phyloP scores from a whole-genome alignment of 495 filamentous ascomycete species.

The Aspergillus haitiensis region DNA sequence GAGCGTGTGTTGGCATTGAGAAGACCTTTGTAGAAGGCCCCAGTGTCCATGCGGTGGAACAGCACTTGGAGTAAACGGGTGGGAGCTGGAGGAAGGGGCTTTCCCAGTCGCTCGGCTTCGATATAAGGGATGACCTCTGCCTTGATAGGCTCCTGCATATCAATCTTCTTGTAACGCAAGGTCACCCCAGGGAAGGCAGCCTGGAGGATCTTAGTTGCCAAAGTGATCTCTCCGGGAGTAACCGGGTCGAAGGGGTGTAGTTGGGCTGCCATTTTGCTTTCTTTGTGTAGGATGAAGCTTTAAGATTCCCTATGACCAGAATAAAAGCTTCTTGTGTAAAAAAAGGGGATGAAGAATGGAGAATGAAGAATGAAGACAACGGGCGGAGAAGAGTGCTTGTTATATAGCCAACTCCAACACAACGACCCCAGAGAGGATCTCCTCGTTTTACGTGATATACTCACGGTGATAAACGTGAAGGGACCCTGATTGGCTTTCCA shows the following conservation, averaged over 20 bases:
- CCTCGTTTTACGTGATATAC: slow-evolving; percentile 4
- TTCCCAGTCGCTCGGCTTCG: slow-evolving; percentile 39
- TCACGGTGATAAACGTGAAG: background rate
- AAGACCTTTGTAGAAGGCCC: slow-evolving; percentile 41
- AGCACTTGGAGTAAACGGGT: slow-evolving; percentile 42
- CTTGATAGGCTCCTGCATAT: slow-evolving; percentile 43
- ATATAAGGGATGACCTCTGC: slow-evolving; percentile 41
- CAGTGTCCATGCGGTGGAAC: slow-evolving; percentile 41
- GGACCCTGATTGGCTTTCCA: background rate
- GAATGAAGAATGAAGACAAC: background rate
- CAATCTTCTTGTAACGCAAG: slow-evolving; percentile 44
- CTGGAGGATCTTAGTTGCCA: slow-evolving; percentile 40
- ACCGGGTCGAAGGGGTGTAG: slow-evolving; percentile 46
- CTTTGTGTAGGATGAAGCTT: background rate
- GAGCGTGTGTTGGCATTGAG: slow-evolving; percentile 36
- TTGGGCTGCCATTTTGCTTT: slow-evolving; percentile 11
- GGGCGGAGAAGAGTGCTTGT: background rate
- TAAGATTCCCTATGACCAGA: background rate
- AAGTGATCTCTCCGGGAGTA: slow-evolving; percentile 41
- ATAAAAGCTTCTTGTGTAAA: background rate
- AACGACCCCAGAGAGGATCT: background rate
- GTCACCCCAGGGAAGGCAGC: slow-evolving; percentile 36
- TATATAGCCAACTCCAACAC: slow-evolving; percentile 1
- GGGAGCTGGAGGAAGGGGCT: slow-evolving; percentile 34
- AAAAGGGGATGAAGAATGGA: background rate